phyloP scores from a whole-genome alignment of 2,329 filamentous ascomycete species.

The Neospermospora avenae region DNA sequence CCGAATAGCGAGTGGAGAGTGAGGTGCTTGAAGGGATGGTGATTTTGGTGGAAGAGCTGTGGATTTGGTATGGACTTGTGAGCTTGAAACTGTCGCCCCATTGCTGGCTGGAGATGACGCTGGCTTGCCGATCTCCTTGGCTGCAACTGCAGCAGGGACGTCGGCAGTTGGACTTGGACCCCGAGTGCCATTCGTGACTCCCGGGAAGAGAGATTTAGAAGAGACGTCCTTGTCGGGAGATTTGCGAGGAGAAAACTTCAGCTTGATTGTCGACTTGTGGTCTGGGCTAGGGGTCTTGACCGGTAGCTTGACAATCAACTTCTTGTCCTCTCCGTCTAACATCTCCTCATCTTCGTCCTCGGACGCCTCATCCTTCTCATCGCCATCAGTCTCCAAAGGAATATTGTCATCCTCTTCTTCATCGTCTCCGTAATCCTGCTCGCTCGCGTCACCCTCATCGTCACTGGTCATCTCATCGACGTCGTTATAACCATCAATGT shows the following conservation, averaged over 20 bases:
- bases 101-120: conserved; percentile 7
- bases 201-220: conserved; percentile 6
- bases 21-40: conserved; percentile 13
- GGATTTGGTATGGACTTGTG: neutral
- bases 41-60: conserved; percentile 12
- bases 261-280: conserved; percentile 28
- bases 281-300: conserved; percentile 39
- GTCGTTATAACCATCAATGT: conserved; percentile 54
- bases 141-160: neutral
- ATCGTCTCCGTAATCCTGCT: conserved; percentile 73
- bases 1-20: conserved; percentile 50
- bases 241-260: conserved; percentile 10
- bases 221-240: conserved; percentile 9
- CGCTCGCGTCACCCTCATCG: conserved; percentile 67
- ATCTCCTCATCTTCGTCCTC: conserved; percentile 40
- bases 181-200: conserved; percentile 1
- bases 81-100: neutral
- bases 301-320: conserved; percentile 72
- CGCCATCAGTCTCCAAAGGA: conserved; percentile 54
- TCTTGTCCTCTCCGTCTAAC: conserved; percentile 53
- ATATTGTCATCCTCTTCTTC: conserved; percentile 68
- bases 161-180: neutral
- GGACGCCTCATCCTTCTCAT: conserved; percentile 52
- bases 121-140: conserved; percentile 10
- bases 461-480: conserved; percentile 54